phyloP scores from a whole-genome alignment of 73 alveolate genomes.

The Paramecium caudatum region DNA sequence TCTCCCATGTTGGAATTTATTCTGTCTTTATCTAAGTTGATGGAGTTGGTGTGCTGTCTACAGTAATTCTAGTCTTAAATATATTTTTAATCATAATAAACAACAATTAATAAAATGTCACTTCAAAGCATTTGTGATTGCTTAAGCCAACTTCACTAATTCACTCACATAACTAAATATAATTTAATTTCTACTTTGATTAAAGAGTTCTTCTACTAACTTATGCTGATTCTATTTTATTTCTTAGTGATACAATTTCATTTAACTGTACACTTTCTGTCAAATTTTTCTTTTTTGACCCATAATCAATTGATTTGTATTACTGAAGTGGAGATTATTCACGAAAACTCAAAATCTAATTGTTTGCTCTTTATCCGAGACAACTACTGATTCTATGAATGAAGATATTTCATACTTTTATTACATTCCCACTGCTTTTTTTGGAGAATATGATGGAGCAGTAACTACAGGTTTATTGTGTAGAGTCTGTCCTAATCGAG shows the following conservation, averaged over 20 bases:
- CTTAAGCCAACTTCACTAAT: slow-evolving; percentile 35
- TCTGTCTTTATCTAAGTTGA: background rate
- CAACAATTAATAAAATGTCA: background rate
- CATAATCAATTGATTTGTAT: slow-evolving; percentile 25
- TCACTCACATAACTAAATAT: slow-evolving; percentile 52
- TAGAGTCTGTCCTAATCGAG: background rate
- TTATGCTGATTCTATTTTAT: slow-evolving; percentile 22
- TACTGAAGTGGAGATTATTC: background rate
- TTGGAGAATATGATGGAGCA: background rate
- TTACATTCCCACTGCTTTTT: background rate
- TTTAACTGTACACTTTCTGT: slow-evolving; percentile 8
- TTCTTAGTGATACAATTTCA: slow-evolving; percentile 44
- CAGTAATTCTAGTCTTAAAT: background rate
- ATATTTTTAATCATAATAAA: background rate
- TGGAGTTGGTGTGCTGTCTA: slow-evolving; percentile 42
- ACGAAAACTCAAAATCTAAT: background rate
- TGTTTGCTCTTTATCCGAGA: background rate
- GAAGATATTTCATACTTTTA: background rate
- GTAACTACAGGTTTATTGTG: background rate
- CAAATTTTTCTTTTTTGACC: slow-evolving; percentile 33
- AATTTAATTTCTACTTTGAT: background rate
- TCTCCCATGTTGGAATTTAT: background rate
- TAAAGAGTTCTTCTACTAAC: background rate
- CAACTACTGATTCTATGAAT: background rate
- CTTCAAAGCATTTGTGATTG: slow-evolving; percentile 41